Conservation (phyloP, 257 asterid genomes). For the Plantago major region DNA sequence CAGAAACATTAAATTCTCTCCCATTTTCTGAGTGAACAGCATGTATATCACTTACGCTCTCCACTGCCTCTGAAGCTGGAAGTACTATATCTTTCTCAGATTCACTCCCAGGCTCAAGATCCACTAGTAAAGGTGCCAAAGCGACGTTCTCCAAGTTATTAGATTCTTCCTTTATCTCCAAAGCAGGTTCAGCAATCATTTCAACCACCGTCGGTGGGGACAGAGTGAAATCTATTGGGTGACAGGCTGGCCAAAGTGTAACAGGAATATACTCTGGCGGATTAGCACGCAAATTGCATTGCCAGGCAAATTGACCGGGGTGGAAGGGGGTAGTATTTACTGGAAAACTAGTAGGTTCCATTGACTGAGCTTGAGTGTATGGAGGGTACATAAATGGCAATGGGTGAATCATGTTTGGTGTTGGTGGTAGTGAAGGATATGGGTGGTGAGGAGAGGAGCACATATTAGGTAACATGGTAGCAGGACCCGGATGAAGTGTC, state of each 20-base stretch:
- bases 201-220: constrained; percentile 61
- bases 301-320: constrained; percentile 78
- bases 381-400: constrained; percentile 84
- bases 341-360: constrained; percentile 62
- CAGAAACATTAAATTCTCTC: constrained; percentile 34
- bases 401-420: constrained; percentile 86
- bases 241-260: constrained; percentile 73
- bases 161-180: constrained; percentile 39
- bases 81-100: constrained; percentile 51
- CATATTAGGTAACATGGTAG: constrained; percentile 56
- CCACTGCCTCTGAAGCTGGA: constrained; percentile 54
- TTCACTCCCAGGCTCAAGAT: constrained; percentile 56
- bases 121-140: constrained; percentile 53
- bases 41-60: constrained; percentile 34
- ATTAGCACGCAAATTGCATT: constrained; percentile 51
- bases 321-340: constrained; percentile 60
- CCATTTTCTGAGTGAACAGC: constrained; percentile 34
- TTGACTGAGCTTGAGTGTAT: constrained; percentile 60
- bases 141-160: constrained; percentile 42
- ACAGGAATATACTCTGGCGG: constrained; percentile 59
- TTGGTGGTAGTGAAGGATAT: constrained; percentile 84
- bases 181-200: constrained; percentile 39
- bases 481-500: constrained; percentile 81
- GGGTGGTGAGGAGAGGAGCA: constrained; percentile 82
- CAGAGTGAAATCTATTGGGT: constrained; percentile 57